Percentiles rank a stretch among this genome's conserved stretches.
Conservation (phyloP, 352 stramenopile genomes). For the Nothophytophthora sp. region DNA sequence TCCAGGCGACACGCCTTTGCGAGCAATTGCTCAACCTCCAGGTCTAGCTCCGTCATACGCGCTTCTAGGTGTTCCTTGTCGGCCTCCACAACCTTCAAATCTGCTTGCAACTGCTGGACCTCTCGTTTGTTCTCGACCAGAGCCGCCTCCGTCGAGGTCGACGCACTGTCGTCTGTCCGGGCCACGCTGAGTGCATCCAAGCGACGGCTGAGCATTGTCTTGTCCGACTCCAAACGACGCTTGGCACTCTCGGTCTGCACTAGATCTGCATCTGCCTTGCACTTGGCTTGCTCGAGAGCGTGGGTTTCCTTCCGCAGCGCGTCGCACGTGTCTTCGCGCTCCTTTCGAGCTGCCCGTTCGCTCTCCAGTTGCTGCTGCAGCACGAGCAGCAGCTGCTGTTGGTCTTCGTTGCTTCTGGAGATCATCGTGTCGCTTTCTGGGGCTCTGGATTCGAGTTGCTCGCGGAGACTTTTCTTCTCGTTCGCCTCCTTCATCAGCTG, state of each 20-base stretch:
- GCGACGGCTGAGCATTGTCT: conserved; percentile 16
- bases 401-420: conserved; percentile 1
- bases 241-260: conserved; percentile 39
- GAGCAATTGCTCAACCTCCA: conserved; percentile 34
- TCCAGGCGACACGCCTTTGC: conserved; percentile 31
- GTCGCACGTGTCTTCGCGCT: conserved; percentile 25
- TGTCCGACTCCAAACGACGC: conserved; percentile 35
- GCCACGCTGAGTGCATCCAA: conserved; percentile 23
- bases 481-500: conserved; percentile 44
- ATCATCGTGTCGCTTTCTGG: conserved; percentile 9
- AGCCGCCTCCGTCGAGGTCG: conserved; percentile 11
- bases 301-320: conserved; percentile 25
- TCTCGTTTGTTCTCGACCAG: conserved; percentile 47
- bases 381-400: conserved; percentile 11
- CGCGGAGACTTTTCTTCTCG: conserved; percentile 37
- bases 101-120: conserved; percentile 45
- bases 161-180: conserved; percentile 20
- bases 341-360: conserved; percentile 9
- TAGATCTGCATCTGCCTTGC: conserved; percentile 24
- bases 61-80: conserved; percentile 41
- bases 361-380: conserved; percentile 23
- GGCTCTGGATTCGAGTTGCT: conserved; percentile 23
- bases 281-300: conserved; percentile 19
- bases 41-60: conserved; percentile 24
- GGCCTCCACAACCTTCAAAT: conserved; percentile 27